These are phyloP conservation scores for Turritis glabra DNA, from an alignment of 345 rosid genomes.

Conservation along the genomic window DNA sequence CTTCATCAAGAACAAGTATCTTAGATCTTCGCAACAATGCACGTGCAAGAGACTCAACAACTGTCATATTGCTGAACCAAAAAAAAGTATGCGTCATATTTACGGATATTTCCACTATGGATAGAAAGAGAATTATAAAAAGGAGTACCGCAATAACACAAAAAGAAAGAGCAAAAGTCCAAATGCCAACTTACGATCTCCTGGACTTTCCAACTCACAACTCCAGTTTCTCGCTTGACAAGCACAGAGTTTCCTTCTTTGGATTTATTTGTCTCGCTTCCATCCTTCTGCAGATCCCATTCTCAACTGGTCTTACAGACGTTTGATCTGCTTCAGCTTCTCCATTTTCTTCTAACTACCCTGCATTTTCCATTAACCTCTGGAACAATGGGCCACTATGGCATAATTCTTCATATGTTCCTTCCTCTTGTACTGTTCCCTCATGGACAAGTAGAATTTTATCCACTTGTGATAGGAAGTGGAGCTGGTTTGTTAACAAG, in stretches of 20 bases:
- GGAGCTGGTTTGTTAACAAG: slow-evolving; percentile 99
- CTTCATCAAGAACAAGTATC: slow-evolving; percentile 98
- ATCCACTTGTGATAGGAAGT: slow-evolving; percentile 96
- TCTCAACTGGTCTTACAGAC: slow-evolving; percentile 49
- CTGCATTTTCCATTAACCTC: slow-evolving; percentile 98
- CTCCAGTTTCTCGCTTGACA: slow-evolving; percentile 96
- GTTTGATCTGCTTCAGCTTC: slow-evolving; percentile 52
- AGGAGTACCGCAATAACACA: not conserved
- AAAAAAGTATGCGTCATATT: not conserved
- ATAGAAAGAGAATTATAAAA: slow-evolving; percentile 1
- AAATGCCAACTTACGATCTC: slow-evolving; percentile 52
- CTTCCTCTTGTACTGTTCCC: slow-evolving; percentile 89
- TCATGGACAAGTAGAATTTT: slow-evolving; percentile 90
- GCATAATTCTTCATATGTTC: slow-evolving; percentile 89
- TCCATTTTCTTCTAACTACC: slow-evolving; percentile 78
- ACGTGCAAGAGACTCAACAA: slow-evolving; percentile 94
- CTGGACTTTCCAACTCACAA: slow-evolving; percentile 76
- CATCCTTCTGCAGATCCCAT: slow-evolving; percentile 58
- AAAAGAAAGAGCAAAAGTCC: not conserved
- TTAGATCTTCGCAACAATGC: slow-evolving; percentile 93
- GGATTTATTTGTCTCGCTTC: slow-evolving; percentile 42
- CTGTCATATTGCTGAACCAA: slow-evolving; percentile 48
- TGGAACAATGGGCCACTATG: slow-evolving; percentile 70
- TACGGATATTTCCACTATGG: not conserved
- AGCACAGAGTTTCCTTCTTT: slow-evolving; percentile 86